These are phyloP conservation scores for Plasmodium adleri DNA, from an alignment of 169 alveolate species.

Conservation along the genomic window DNA sequence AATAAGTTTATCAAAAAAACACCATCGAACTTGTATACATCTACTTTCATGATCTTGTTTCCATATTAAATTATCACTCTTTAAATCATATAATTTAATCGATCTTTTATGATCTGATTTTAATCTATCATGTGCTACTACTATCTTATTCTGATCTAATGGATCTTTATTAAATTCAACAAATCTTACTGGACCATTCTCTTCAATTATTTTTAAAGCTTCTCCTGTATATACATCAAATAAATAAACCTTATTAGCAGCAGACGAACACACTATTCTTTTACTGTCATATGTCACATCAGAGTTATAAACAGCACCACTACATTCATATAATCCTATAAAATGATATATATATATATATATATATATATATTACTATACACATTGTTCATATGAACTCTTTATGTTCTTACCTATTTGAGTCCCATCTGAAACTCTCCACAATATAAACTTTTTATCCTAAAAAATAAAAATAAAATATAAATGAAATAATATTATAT, in stretches of 20 bases:
- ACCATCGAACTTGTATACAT: constrained; percentile 91
- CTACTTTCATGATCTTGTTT: constrained; percentile 82
- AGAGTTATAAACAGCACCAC: constrained; percentile 92
- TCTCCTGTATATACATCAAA: constrained; percentile 89
- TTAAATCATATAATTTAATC: constrained; percentile 85
- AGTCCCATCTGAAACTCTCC: constrained; percentile 88
- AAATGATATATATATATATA: too few species aligned
- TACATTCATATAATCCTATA: constrained; percentile 90
- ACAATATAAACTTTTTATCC: constrained; percentile 87
- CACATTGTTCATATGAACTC: too few species aligned
- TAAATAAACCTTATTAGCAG: constrained; percentile 88
- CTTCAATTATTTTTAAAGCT: constrained; percentile 81
- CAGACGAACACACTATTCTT: constrained; percentile 89
- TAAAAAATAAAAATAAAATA: constrained; percentile 21
- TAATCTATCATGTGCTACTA: constrained; percentile 90
- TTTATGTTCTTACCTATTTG: constrained; percentile 82
- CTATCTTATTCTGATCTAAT: constrained; percentile 86
- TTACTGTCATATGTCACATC: constrained; percentile 90
- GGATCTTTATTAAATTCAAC: constrained; percentile 92
- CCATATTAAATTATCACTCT: constrained; percentile 30
- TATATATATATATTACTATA: too few species aligned
- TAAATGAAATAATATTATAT: not conserved
- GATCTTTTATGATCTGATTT: constrained; percentile 82
- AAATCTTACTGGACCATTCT: constrained; percentile 88
- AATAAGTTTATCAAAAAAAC: constrained; percentile 90